Percentiles rank a stretch among this genome's conserved stretches.
These are phyloP conservation scores for Annona squamosa DNA, from an alignment of 164 flowering plant genomes.

Conservation along the genomic window DNA sequence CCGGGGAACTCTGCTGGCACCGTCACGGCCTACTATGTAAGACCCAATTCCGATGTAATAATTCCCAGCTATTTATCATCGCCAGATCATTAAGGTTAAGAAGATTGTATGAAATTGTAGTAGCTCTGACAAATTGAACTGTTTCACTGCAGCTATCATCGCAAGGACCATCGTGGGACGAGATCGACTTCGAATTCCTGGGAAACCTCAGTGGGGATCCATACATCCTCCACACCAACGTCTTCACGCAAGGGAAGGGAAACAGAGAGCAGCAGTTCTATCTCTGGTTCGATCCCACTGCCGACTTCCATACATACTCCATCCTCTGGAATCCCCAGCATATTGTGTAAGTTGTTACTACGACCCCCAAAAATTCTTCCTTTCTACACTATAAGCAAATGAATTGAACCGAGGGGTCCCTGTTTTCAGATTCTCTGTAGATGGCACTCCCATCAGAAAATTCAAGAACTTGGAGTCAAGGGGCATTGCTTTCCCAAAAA, in stretches of 20 bases:
- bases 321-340: constrained; percentile 9
- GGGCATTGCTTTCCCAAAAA: constrained; percentile 4
- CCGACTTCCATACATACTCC: constrained; percentile 8
- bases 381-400: neutral
- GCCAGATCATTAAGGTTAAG: neutral
- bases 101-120: neutral
- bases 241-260: constrained; percentile 10
- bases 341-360: neutral
- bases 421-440: constrained; percentile 6
- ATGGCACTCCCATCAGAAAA: constrained; percentile 6
- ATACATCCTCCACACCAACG: constrained; percentile 8
- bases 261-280: constrained; percentile 12
- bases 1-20: constrained; percentile 14
- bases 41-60: neutral
- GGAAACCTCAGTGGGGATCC: constrained; percentile 10
- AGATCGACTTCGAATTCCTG: constrained; percentile 10
- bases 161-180: constrained; percentile 5
- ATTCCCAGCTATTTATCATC: neutral
- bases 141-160: constrained; percentile 6
- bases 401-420: too few relatives aligned
- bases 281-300: constrained; percentile 9
- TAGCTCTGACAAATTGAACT: neutral
- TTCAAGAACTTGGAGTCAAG: constrained; percentile 1
- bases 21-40: constrained; percentile 10
- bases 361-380: neutral